Base-by-base conservation (phyloP, 2,329 filamentous ascomycete species). In the Pseudogymnoascus sp. region DNA sequence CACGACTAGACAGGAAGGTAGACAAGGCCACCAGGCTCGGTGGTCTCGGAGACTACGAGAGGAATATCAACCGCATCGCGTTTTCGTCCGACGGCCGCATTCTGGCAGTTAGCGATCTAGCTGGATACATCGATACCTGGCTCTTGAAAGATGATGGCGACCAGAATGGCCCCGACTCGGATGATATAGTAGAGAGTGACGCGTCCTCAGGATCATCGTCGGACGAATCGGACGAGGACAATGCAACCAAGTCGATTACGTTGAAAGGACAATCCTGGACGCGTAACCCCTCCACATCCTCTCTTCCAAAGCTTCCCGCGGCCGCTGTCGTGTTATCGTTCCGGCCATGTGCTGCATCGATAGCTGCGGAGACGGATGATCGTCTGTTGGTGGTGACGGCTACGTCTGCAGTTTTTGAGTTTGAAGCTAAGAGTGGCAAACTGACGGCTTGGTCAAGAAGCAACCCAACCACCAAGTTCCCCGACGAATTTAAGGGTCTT, bases 101-200 rank as follows among this genome's bases (percentile, higher is more conserved):
- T 63, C 76, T 97, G 52, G 91, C 88, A 7, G 82, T 85, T 28
- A 85, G 87, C 55, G 92, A 96, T 71, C 74, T 96, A 58, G 85
- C 88, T 41, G 94, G 94, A 41, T 90, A 86, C 72, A 78, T 97
- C 30, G 92, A 97, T 69, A 90, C 86, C 15, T 99, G 92, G 89
- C 75, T 90, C 1, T 74, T 95, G 59, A 69, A 59, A 41, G 64
- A 64, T 15, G 67, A 71, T 28, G 69, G 64, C 61, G 71, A 74
- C 63, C 67, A 73, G 69, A 71, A 74, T 64, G 64, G 69, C 38
- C 62, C 67, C 59, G 67, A 68, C 61, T 62, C 65, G 15, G 63
- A 65, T 39, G 60, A 60, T 52, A 62, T 64, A 23, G 63, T 64
- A 58, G 65, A 72, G 13, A 73, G 73, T 26, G 76, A 75, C 58